Base-by-base conservation (phyloP, 441 rosid genomes). In the Jatropha podagrica region DNA sequence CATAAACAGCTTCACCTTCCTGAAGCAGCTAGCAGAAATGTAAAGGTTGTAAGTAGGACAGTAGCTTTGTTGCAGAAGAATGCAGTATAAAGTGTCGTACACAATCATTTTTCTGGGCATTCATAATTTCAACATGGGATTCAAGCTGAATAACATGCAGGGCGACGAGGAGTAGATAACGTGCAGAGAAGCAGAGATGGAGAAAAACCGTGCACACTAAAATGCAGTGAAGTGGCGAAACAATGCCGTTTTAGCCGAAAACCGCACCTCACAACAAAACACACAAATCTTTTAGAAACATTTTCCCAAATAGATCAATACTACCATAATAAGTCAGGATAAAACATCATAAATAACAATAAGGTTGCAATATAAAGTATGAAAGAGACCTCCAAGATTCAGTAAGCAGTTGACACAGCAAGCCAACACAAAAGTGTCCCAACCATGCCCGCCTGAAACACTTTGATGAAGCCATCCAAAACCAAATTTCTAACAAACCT, bases 201-300 rank as follows among this genome's bases (percentile, higher is more conserved):
- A 78, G 81, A 76, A 77, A 83, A 86, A 84, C 88, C 87, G 61
- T 81, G 89, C 49, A 84, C 82, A 77, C 74, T 76, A 86, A 81
- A 86, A 82, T 76, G 96, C 88, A 88, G 90, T 86, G 77, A 88
- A 78, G 92, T 76, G 84, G 90, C 84, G 82, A 86, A 80, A 86
- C 74, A 81, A 78, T 76, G 89, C 90, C 76, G 78, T 77, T 89
- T 82, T 79, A 78, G 89, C 85, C 73, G 79, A 82, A 79, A 83
- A 82, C 81, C 88, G 81, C 71, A 88, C 90, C 88, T 89, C 91
- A 87, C 83, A 88, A 91, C 81, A 83, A 83, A 91, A 86, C 83
- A 88, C 73, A 76, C 65, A 84, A 86, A 84, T 69, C 67, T 76
- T 86, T 86, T 82, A 87, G 92, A 84, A 77, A 74, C 66, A 75